phyloP scores from a whole-genome alignment of 169 alveolate species.

The Fabrea salina region DNA sequence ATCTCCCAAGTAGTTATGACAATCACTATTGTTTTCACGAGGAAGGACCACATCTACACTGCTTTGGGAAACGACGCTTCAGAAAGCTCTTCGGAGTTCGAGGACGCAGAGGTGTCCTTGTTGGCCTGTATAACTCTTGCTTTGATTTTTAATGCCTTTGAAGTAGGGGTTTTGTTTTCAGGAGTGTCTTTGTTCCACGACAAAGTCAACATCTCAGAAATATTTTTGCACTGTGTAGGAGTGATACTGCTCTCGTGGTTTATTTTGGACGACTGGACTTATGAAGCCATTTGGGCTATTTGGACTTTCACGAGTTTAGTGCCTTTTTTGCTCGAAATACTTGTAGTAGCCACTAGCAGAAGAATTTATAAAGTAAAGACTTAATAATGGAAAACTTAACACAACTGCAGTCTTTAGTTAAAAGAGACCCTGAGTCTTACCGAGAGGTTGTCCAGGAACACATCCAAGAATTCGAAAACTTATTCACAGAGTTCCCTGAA shows the following conservation, averaged over 20 bases:
- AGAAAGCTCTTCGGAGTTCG: not conserved
- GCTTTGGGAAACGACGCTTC: not conserved
- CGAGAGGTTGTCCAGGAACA: slow-evolving; percentile 51
- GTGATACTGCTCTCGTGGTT: not conserved
- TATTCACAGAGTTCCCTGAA: slow-evolving; percentile 45
- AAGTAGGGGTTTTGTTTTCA: not conserved
- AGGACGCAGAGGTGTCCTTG: slow-evolving; percentile 15
- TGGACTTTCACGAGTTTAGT: slow-evolving; percentile 23
- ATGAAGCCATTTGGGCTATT: slow-evolving; percentile 13
- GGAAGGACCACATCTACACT: not conserved
- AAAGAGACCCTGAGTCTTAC: slow-evolving; percentile 61
- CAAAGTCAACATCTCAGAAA: slow-evolving; percentile 5
- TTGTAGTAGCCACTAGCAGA: not conserved
- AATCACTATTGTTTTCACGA: not conserved
- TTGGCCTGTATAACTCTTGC: not conserved
- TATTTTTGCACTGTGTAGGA: slow-evolving; percentile 11
- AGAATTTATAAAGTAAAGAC: slow-evolving; percentile 3
- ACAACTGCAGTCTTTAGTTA: slow-evolving; percentile 51
- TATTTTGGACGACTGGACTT: slow-evolving; percentile 2
- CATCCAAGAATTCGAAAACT: slow-evolving; percentile 50
- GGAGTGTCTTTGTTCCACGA: slow-evolving; percentile 22
- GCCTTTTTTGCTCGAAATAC: slow-evolving; percentile 23
- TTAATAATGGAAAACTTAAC: no score
- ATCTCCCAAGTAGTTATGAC: not conserved
- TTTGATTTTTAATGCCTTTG: not conserved